Evolutionary conservation across 768 basidiomycete species (phyloP).

Genomic region (Cytidiella melzeri): DNA sequence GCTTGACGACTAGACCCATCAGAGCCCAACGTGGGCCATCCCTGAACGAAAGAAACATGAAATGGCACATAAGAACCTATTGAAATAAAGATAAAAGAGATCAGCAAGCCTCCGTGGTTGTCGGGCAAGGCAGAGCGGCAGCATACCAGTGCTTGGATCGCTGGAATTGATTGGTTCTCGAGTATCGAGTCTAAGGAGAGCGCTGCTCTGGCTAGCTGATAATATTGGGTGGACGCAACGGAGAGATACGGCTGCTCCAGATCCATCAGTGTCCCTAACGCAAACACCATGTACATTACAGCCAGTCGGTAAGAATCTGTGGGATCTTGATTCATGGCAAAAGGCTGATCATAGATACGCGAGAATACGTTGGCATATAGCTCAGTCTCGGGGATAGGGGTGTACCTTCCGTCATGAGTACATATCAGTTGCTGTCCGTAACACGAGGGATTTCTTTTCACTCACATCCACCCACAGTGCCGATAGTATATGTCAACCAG

Average conservation of each 20-base stretch:
- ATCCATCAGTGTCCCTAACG: slow-evolving; percentile 57
- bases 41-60: slow-evolving; percentile 39
- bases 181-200: slow-evolving; percentile 58
- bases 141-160: slow-evolving; percentile 60
- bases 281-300: slow-evolving; percentile 58
- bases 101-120: slow-evolving; percentile 23
- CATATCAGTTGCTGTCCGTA: not conserved
- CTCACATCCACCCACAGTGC: slow-evolving; percentile 70
- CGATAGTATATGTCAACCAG: slow-evolving; percentile 52
- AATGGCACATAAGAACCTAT: slow-evolving; percentile 52
- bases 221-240: slow-evolving; percentile 51
- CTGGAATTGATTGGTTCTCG: slow-evolving; percentile 56
- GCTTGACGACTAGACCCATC: slow-evolving; percentile 66
- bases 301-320: slow-evolving; percentile 49
- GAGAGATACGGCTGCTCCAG: slow-evolving; percentile 47
- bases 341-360: slow-evolving; percentile 44
- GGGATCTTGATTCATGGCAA: slow-evolving; percentile 30
- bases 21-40: slow-evolving; percentile 61
- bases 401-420: slow-evolving; percentile 41
- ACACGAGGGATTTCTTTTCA: not conserved
- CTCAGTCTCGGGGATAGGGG: slow-evolving; percentile 54
- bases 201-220: slow-evolving; percentile 53
- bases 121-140: slow-evolving; percentile 16
- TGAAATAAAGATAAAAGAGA: slow-evolving; percentile 11
- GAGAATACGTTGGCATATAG: slow-evolving; percentile 46